Percentiles rank a stretch among this genome's conserved stretches.
Evolutionary conservation across 2,329 filamentous ascomycete species (phyloP).

Genomic region (Cercospora sp.): DNA sequence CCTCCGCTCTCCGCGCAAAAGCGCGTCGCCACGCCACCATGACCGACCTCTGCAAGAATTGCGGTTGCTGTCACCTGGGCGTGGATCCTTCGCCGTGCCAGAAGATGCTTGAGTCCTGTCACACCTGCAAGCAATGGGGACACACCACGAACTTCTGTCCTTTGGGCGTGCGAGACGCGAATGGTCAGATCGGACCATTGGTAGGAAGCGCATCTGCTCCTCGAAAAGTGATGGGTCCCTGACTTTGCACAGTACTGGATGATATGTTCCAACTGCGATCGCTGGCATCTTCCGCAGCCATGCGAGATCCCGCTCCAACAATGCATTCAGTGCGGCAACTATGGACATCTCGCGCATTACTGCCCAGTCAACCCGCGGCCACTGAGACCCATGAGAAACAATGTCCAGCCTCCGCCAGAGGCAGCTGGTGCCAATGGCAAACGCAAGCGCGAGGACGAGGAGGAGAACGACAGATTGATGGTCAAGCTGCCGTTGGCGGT

Average conservation of each 20-base stretch:
- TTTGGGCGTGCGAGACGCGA: constrained; percentile 11
- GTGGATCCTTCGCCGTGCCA: constrained; percentile 22
- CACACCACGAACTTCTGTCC: constrained; percentile 30
- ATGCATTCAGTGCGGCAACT: constrained; percentile 26
- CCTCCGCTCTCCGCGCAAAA: neutral
- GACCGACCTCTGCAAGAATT: constrained; percentile 32
- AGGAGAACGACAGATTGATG: neutral
- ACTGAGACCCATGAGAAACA: neutral
- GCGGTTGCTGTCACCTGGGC: constrained; percentile 30
- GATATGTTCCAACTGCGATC: constrained; percentile 33
- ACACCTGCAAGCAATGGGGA: constrained; percentile 24
- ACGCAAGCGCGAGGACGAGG: neutral
- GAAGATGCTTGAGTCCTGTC: constrained; percentile 20
- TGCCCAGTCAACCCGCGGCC: constrained; percentile 25
- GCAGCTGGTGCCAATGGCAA: neutral
- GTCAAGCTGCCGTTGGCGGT: constrained; percentile 6
- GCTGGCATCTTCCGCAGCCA: constrained; percentile 31
- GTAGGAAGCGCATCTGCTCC: constrained; percentile 12
- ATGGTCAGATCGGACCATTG: constrained; percentile 16
- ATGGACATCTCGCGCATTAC: constrained; percentile 29
- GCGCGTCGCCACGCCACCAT: constrained; percentile 16
- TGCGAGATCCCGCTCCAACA: constrained; percentile 16
- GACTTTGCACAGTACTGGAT: constrained; percentile 21
- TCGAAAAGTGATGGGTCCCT: neutral
- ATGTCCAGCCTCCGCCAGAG: neutral